Percentiles rank a stretch among this genome's conserved stretches.
Evolutionary conservation across 768 basidiomycete genomes (phyloP).

Genomic region (Kwoniella dendrophila): DNA sequence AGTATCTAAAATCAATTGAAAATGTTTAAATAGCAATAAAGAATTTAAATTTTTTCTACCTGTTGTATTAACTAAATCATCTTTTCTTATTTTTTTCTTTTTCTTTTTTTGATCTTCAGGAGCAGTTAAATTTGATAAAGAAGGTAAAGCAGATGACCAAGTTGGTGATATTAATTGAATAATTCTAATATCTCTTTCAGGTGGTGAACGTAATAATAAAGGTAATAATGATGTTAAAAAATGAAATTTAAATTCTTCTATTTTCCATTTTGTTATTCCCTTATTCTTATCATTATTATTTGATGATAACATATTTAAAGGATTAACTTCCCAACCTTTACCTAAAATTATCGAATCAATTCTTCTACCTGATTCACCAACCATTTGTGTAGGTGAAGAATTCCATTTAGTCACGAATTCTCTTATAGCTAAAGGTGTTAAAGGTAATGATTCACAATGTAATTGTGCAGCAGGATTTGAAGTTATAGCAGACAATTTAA

Average conservation of each 20-base stretch:
- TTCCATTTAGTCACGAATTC: conserved; percentile 52
- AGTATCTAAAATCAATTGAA: conserved; percentile 81
- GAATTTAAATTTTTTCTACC: conserved; percentile 37
- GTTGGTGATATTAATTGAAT: conserved; percentile 84
- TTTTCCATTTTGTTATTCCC: conserved; percentile 35
- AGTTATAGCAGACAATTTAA: conserved; percentile 38
- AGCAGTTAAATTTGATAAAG: conserved; percentile 58
- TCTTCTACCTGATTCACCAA: conserved; percentile 46
- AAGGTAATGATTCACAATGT: conserved; percentile 50
- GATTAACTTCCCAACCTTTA: conserved; percentile 48
- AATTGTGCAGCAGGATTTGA: conserved; percentile 45
- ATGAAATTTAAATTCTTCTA: conserved; percentile 62
- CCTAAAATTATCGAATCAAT: conserved; percentile 54
- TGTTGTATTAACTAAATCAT: conserved; percentile 65
- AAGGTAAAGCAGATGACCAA: conserved; percentile 76
- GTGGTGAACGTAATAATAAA: conserved; percentile 74
- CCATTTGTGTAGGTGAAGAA: conserved; percentile 36
- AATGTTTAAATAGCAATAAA: conserved; percentile 64
- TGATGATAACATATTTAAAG: neutral
- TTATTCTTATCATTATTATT: neutral
- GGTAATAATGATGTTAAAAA: conserved; percentile 78
- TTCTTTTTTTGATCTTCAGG: conserved; percentile 64
- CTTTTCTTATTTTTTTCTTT: conserved; percentile 55
- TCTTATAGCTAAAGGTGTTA: conserved; percentile 36
- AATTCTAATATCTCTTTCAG: conserved; percentile 88